A percentile compares a stretch with the other conserved stretches of the same genome.
Evolutionary conservation across 1,284 basidiomycete genomes (phyloP).

Genomic region (Singerocomus inundabilis): DNA sequence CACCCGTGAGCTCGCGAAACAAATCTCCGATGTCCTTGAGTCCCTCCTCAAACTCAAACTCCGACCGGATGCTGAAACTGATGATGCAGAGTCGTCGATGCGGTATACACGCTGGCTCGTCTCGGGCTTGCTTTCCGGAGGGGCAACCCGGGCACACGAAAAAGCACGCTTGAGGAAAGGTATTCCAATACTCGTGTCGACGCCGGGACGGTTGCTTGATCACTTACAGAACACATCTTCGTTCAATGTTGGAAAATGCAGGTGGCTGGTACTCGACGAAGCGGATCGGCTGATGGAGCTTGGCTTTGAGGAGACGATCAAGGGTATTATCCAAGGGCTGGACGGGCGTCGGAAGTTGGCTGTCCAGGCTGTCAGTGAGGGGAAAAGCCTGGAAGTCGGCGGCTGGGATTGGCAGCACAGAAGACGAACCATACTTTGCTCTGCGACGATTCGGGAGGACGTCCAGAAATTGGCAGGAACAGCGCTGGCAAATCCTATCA

Average conservation of each 20-base stretch:
- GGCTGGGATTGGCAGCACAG: slow-evolving; percentile 82
- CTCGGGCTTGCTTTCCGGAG: slow-evolving; percentile 84
- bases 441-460: slow-evolving; percentile 93
- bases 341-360: slow-evolving; percentile 78
- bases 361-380: slow-evolving; percentile 69
- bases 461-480: slow-evolving; percentile 92
- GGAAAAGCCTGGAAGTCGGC: slow-evolving; percentile 70
- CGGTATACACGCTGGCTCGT: slow-evolving; percentile 91
- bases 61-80: slow-evolving; percentile 53
- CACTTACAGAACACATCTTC: slow-evolving; percentile 91
- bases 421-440: slow-evolving; percentile 88
- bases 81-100: slow-evolving; percentile 45
- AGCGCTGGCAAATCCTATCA: slow-evolving; percentile 68
- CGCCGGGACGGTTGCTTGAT: slow-evolving; percentile 94
- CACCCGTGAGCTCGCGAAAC: slow-evolving; percentile 92
- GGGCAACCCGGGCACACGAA: slow-evolving; percentile 75
- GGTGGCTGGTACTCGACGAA: slow-evolving; percentile 97
- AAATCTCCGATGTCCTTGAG: slow-evolving; percentile 93
- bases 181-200: slow-evolving; percentile 86
- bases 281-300: slow-evolving; percentile 97
- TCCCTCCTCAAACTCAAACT: slow-evolving; percentile 80
- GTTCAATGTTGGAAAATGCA: slow-evolving; percentile 89
- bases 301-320: slow-evolving; percentile 91
- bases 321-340: slow-evolving; percentile 83
- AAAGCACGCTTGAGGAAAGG: slow-evolving; percentile 66